Evolutionary conservation across 768 basidiomycete species (phyloP).

Genomic region (Zangia roseola): DNA sequence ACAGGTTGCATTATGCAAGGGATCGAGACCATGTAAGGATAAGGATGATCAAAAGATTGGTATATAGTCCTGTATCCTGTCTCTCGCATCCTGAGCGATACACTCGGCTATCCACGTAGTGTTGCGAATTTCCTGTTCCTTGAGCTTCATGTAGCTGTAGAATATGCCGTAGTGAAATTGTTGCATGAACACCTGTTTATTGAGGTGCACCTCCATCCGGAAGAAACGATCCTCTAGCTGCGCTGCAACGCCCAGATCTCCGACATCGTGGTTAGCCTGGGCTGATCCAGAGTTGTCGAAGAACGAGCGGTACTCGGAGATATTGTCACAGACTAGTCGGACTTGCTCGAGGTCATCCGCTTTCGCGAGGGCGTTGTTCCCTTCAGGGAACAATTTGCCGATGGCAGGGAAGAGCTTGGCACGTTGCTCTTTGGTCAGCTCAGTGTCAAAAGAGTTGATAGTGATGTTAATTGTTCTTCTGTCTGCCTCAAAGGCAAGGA

Average conservation of each 20-base stretch:
- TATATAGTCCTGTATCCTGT: slow-evolving; percentile 94
- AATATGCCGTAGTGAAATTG: slow-evolving; percentile 96
- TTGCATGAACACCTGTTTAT: slow-evolving; percentile 94
- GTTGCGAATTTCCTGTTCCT: slow-evolving; percentile 27
- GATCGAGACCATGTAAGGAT: neutral
- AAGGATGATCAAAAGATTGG: slow-evolving; percentile 66
- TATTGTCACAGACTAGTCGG: slow-evolving; percentile 78
- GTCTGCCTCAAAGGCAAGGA: slow-evolving; percentile 96
- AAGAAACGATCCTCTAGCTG: slow-evolving; percentile 95
- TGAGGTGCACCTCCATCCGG: slow-evolving; percentile 86
- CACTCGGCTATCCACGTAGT: slow-evolving; percentile 64
- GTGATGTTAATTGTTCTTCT: slow-evolving; percentile 97
- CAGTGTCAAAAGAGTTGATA: slow-evolving; percentile 97
- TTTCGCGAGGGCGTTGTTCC: slow-evolving; percentile 89
- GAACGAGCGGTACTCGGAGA: slow-evolving; percentile 94
- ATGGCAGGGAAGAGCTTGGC: slow-evolving; percentile 93
- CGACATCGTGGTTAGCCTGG: slow-evolving; percentile 36
- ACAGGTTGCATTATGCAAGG: slow-evolving; percentile 5
- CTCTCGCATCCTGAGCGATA: slow-evolving; percentile 94
- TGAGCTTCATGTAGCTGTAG: slow-evolving; percentile 88
- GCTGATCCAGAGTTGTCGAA: slow-evolving; percentile 57
- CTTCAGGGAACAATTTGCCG: slow-evolving; percentile 83
- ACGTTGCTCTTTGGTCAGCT: slow-evolving; percentile 91
- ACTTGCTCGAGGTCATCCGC: slow-evolving; percentile 97
- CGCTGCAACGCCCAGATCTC: slow-evolving; percentile 51